Evolutionary conservation across 75 land plant species (phyloP), one percentile per base, ranked within the genome.

Genomic region (Chamaecyparis obtusa): DNA sequence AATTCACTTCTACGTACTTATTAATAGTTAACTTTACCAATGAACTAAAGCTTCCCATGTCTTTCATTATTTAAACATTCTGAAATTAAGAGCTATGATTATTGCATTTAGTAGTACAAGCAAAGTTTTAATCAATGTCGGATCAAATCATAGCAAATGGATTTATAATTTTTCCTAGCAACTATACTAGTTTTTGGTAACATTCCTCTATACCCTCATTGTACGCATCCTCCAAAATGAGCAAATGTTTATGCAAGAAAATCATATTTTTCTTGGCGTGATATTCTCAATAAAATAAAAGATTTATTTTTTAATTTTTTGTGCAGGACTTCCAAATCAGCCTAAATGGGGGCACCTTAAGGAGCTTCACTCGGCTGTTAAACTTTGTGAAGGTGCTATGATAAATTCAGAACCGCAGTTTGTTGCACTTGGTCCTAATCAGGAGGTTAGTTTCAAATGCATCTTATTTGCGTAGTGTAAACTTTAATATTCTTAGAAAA

Each of bases 301-400:
- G 24, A 49, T 49, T 46, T 44, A 44, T 44, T 49, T 49, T 49
- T 49, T 49, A 49, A 51, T 33, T 51, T 51, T 35, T n/a, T 60
- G 7, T 87, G 46, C 82, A 93, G 94, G 94, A 30, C 51, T 91
- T 36, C 30, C 88, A 33, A 87, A 91, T 19, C 94, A 93, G 74
- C 94, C 94, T 17, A 93, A 93, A 85, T 93, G 92, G 92, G 94
- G 94, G 32, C 92, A 93, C 86, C 88, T 94, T 36, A 94, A 86
- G 83, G 93, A 93, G 57, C 85, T 94, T 56, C 96, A 94, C 82
- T 88, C 87, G 39, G 89, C 93, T n/a, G 85, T 94, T 57, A 94
- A 94, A 87, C 89, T 93, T 24, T 94, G 95, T 87, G 95, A 93
- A 85, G 86, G 84, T 71, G 96, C 95, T 46, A 43, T 94, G 81